These are phyloP conservation scores for Sporisorium graminicola DNA, from an alignment of 1,284 basidiomycete genomes.

Conservation along the genomic window DNA sequence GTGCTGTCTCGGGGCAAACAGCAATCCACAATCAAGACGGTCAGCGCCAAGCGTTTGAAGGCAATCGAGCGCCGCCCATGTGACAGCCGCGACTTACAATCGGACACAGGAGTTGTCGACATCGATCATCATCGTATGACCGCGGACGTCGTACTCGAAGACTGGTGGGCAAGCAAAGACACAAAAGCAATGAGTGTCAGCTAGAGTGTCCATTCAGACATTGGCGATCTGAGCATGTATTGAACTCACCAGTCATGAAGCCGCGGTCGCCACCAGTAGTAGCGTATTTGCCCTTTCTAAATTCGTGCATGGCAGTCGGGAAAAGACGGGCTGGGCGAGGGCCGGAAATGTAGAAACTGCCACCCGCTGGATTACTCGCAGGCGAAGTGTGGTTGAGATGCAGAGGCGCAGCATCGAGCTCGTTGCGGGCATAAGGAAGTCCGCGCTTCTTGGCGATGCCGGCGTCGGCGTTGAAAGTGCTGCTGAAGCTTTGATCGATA, in stretches of 20 bases:
- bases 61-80: neutral
- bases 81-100: slow-evolving; percentile 35
- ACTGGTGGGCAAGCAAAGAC: slow-evolving; percentile 20
- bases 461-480: slow-evolving; percentile 1
- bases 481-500: neutral
- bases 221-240: neutral
- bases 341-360: slow-evolving; percentile 30
- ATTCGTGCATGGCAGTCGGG: slow-evolving; percentile 29
- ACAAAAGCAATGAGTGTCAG: neutral
- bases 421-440: slow-evolving; percentile 22
- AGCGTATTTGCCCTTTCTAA: slow-evolving; percentile 46
- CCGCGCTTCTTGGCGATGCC: slow-evolving; percentile 27
- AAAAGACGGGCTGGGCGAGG: slow-evolving; percentile 40
- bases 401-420: neutral
- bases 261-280: slow-evolving; percentile 46
- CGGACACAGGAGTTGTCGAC: slow-evolving; percentile 50
- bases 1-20: slow-evolving; percentile 24
- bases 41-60: neutral
- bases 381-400: neutral
- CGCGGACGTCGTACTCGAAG: slow-evolving; percentile 50
- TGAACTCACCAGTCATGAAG: slow-evolving; percentile 42
- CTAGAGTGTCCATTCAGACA: neutral
- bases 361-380: neutral
- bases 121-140: slow-evolving; percentile 56
- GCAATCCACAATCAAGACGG: neutral